A percentile compares a stretch with the other conserved stretches of the same genome.
Evolutionary conservation across 768 basidiomycete species (phyloP).

Genomic region (Pleurotus tuber-regium): DNA sequence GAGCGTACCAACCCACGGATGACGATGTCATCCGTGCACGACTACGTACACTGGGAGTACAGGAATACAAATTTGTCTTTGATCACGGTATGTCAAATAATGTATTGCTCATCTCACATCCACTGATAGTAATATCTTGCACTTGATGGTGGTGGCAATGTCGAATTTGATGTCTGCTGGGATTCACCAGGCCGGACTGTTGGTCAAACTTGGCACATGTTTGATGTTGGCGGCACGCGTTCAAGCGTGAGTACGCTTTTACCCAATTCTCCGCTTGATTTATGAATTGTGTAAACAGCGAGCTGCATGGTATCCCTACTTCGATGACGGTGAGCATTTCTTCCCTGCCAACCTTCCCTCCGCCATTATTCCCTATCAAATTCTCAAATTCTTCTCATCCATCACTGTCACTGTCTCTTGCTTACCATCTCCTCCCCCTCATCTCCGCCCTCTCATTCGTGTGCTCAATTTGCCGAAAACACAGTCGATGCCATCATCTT

Average conservation of each 20-base stretch:
- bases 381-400: constrained; percentile 1
- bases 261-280: no score
- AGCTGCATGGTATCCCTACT: constrained; percentile 76
- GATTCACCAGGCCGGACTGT: constrained; percentile 44
- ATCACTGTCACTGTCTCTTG: constrained; percentile 7
- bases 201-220: constrained; percentile 59
- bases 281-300: constrained; percentile 56
- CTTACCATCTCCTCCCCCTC: constrained; percentile 3
- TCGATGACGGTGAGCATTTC: constrained; percentile 70
- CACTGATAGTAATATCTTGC: background rate
- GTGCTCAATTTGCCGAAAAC: no score
- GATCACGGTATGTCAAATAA: constrained; percentile 64
- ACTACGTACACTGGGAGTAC: constrained; percentile 73
- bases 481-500: constrained; percentile 81
- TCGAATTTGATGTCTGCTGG: background rate
- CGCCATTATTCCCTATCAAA: constrained; percentile 8
- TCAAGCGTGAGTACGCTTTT: constrained; percentile 51
- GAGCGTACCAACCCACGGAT: constrained; percentile 67
- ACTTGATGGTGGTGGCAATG: background rate
- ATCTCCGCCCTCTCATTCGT: no score
- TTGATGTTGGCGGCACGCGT: constrained; percentile 78
- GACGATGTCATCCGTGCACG: constrained; percentile 79
- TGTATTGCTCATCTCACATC: constrained; percentile 1
- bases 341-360: no score
- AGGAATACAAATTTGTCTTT: constrained; percentile 68